phyloP scores from a whole-genome alignment of 1,284 basidiomycete genomes.

The Naganishia cerealis region DNA sequence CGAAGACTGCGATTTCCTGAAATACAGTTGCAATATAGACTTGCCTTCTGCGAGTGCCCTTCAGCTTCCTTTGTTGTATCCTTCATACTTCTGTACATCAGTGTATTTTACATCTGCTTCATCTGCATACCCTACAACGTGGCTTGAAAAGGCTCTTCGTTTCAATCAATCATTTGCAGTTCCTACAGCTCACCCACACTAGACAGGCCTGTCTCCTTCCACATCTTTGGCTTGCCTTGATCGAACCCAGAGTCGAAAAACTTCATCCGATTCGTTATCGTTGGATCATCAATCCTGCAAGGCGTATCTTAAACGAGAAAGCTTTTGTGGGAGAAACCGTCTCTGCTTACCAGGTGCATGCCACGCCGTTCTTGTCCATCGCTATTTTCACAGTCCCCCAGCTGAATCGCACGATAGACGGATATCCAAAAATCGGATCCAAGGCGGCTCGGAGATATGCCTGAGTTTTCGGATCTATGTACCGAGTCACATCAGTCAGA shows the following conservation, averaged over 20 bases:
- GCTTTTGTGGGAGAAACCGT: constrained; percentile 47
- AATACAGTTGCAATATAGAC: background rate
- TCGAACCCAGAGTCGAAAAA: constrained; percentile 65
- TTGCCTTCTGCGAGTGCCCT: background rate
- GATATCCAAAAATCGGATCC: constrained; percentile 89
- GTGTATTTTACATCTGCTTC: constrained; percentile 11
- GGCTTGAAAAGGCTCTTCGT: background rate
- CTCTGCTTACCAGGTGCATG: constrained; percentile 72
- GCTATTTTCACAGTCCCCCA: constrained; percentile 91
- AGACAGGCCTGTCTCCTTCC: constrained; percentile 68
- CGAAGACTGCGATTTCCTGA: background rate
- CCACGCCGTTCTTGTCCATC: constrained; percentile 75
- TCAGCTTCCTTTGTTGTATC: constrained; percentile 18
- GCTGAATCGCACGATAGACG: constrained; percentile 85
- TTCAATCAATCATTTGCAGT: background rate
- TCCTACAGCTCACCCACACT: constrained; percentile 61
- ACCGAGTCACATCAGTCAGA: background rate
- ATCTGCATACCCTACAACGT: background rate
- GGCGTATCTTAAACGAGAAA: background rate
- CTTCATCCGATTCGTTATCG: constrained; percentile 55
- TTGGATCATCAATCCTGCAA: constrained; percentile 67
- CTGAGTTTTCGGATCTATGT: constrained; percentile 83
- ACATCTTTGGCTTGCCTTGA: constrained; percentile 69
- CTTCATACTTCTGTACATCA: constrained; percentile 12
- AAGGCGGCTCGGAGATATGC: constrained; percentile 75